Percentiles rank a stretch among this genome's conserved stretches.
phyloP scores from a whole-genome alignment of 2,329 filamentous ascomycete species.

The Exophiala sp. region DNA sequence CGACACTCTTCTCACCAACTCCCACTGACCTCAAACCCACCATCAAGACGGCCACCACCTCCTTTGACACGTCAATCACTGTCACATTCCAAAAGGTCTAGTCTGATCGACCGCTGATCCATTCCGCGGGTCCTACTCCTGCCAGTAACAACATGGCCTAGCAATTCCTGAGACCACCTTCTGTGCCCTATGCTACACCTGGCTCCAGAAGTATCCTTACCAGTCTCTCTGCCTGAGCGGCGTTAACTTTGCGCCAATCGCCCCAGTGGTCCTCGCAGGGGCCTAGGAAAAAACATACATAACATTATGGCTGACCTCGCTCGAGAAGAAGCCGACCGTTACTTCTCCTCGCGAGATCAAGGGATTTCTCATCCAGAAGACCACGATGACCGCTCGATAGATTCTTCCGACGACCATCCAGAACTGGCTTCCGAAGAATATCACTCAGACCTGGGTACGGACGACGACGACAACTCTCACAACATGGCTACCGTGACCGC shows the following conservation, averaged over 20 bases:
- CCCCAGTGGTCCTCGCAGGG: neutral
- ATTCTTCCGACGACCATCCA: conserved; percentile 22
- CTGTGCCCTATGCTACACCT: neutral
- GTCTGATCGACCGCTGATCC: neutral
- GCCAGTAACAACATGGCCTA: neutral
- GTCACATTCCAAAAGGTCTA: neutral
- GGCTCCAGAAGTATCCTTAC: neutral
- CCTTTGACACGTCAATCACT: conserved; percentile 1
- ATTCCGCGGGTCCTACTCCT: neutral
- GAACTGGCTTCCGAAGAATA: conserved; percentile 12
- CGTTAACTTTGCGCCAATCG: neutral
- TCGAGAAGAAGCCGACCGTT: conserved; percentile 44
- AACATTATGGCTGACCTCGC: conserved; percentile 39
- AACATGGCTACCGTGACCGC: conserved; percentile 31
- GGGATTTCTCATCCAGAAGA: conserved; percentile 42
- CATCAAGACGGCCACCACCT: neutral
- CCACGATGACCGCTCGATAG: conserved; percentile 27
- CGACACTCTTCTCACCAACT: neutral
- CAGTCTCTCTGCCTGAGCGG: neutral
- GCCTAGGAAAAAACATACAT: conserved; percentile 2
- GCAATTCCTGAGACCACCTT: neutral
- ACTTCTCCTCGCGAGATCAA: conserved; percentile 36
- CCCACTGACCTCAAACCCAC: neutral
- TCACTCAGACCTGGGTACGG: conserved; percentile 30
- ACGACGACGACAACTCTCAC: conserved; percentile 34